Evolutionary conservation across 257 asterid genomes (phyloP), one percentile per base, ranked within the genome.

Genomic region (Gentiana dahurica): DNA sequence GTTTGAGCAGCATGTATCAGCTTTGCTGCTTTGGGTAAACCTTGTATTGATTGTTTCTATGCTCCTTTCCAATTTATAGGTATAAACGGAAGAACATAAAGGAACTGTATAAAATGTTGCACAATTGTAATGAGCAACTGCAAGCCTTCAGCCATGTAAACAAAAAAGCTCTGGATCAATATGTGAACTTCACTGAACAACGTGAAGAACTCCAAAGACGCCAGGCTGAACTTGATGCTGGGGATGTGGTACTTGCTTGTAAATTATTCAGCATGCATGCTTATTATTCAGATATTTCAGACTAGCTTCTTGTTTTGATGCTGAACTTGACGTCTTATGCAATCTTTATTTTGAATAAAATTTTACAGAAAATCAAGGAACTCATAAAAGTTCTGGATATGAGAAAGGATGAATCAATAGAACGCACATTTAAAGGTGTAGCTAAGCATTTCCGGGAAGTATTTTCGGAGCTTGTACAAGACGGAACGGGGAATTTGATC

Each of bases 341-440:
- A 33, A 34, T 65, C 34, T 49, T 54, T 51, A 41, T 41, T 41
- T 41, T 5, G 54, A 65, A 34, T 61, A 67, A 8, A 57, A 61
- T 65, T 38, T 67, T 70, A 64, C 80, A 92, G 98, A 92, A 92
- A 92, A 92, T 92, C 76, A 81, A 85, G 77, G 98, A 92, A 61
- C 97, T 92, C 71, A 81, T 92, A 78, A 63, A 79, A 54, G 94
- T 83, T 66, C 68, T 92, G 84, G 98, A 92, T 78, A 83, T 83
- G 96, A 83, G 98, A 75, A 92, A 92, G 77, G 98, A 92, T 69
- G 97, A 92, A 73, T 92, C 98, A 10, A 92, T 92, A 63, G 98
- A 92, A 67, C 98, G 97, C 55, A 92, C 98, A 5, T 92, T 87
- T 70, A 92, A 92, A 75, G 98, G 98, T 1, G 98, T 92, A 56